Evolutionary conservation across 805 yeast species (phyloP).

Genomic region (Metschnikowia henanensis): DNA sequence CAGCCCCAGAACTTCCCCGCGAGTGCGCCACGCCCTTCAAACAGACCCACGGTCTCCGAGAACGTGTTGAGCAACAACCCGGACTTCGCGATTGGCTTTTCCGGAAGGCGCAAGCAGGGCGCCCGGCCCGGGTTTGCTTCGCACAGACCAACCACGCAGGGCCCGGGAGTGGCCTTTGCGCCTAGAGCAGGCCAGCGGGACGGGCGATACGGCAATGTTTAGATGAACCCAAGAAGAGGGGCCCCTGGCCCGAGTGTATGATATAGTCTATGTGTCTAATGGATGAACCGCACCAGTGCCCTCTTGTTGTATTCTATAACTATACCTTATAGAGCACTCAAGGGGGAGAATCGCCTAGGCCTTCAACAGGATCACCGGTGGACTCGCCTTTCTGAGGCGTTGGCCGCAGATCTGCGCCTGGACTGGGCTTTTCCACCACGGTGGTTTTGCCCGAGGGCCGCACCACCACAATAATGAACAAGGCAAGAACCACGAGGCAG

Average conservation of each 20-base stretch:
- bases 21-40: slow-evolving; percentile 19
- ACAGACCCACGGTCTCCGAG: slow-evolving; percentile 37
- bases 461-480: slow-evolving; percentile 67
- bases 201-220: slow-evolving; percentile 9
- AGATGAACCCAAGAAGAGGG: background rate
- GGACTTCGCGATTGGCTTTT: slow-evolving; percentile 34
- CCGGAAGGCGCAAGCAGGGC: slow-evolving; percentile 19
- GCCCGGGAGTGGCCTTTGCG: slow-evolving; percentile 10
- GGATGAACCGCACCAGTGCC: no score
- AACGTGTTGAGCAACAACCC: slow-evolving; percentile 40
- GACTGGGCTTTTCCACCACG: slow-evolving; percentile 21
- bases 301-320: background rate
- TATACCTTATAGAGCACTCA: no score
- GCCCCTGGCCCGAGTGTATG: background rate
- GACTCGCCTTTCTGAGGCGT: background rate
- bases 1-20: slow-evolving; percentile 11
- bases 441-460: slow-evolving; percentile 49
- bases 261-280: background rate
- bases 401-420: slow-evolving; percentile 9
- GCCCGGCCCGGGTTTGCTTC: slow-evolving; percentile 5
- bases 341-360: background rate
- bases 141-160: slow-evolving; percentile 4
- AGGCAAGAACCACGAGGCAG: slow-evolving; percentile 65
- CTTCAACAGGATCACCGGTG: background rate
- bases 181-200: slow-evolving; percentile 4